Evolutionary conservation across 2,329 filamentous ascomycete genomes (phyloP).

Genomic region (Colletotrichum costaricense): DNA sequence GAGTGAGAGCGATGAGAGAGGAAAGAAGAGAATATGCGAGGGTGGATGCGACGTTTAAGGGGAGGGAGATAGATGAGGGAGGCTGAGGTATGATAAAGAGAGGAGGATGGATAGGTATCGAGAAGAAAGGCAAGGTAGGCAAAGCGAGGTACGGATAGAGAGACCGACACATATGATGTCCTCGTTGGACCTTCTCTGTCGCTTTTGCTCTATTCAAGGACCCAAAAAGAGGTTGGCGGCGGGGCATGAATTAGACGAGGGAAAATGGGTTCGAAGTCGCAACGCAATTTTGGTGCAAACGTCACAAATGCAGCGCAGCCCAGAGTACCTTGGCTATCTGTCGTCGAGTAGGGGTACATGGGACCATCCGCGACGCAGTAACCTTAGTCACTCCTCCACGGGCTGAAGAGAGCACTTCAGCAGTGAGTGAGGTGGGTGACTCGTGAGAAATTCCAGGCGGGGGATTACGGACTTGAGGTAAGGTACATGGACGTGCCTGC

Average conservation of each 20-base stretch:
- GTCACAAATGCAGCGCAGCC: slow-evolving; percentile 25
- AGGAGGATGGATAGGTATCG: not conserved
- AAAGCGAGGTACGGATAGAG: not conserved
- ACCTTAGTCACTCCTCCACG: not conserved
- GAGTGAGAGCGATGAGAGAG: not conserved
- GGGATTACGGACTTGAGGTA: not conserved
- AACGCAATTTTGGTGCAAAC: slow-evolving; percentile 34
- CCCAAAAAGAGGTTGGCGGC: slow-evolving; percentile 20
- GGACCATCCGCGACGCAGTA: not conserved
- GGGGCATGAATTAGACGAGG: slow-evolving; percentile 19
- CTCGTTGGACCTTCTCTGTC: not conserved
- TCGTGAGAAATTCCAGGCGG: too few relatives aligned
- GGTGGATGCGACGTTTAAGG: not conserved
- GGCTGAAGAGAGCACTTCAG: not conserved
- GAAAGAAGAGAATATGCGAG: not conserved
- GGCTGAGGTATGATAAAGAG: not conserved
- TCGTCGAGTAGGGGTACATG: not conserved
- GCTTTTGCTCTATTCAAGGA: not conserved
- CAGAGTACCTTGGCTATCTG: not conserved
- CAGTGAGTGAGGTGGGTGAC: not conserved
- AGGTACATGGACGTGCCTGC: not conserved
- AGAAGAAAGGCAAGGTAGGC: not conserved
- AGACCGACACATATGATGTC: slow-evolving; percentile 13
- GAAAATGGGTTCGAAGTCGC: slow-evolving; percentile 20
- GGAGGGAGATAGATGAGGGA: not conserved